Percentiles rank a stretch among this genome's conserved stretches.
phyloP scores from a whole-genome alignment of 768 basidiomycete species.

The Suillus luteus region DNA sequence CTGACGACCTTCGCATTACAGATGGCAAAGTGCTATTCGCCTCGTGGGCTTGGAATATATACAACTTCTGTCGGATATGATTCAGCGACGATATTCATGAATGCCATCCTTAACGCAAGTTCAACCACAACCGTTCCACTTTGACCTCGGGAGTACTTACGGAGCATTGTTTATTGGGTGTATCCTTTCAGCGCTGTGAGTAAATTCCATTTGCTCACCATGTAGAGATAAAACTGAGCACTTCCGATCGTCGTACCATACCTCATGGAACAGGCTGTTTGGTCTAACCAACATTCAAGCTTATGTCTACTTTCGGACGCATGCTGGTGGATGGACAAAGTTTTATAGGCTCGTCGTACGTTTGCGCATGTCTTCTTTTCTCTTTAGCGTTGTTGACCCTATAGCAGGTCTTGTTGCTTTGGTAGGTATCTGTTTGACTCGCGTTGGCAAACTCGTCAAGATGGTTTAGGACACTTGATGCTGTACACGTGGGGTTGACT shows the following conservation, averaged over 20 bases:
- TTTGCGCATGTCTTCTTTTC: background rate
- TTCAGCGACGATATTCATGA: background rate
- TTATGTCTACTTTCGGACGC: conserved; percentile 8
- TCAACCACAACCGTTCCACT: rapidly evolving
- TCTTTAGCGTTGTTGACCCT: background rate
- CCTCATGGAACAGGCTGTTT: conserved; percentile 7
- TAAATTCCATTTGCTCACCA: background rate
- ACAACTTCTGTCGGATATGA: background rate
- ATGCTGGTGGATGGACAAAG: background rate
- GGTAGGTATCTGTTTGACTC: conserved; percentile 8
- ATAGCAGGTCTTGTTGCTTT: conserved; percentile 12
- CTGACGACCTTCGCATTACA: background rate
- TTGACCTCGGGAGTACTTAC: background rate
- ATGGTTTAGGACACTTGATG: conserved; percentile 36
- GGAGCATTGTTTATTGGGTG: background rate
- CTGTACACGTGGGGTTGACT: conserved; percentile 35
- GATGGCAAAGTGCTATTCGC: background rate
- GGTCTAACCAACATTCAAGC: conserved; percentile 11
- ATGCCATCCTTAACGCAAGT: background rate
- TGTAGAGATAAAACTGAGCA: background rate
- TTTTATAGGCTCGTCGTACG: conserved; percentile 9
- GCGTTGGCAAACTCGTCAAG: background rate
- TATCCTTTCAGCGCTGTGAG: background rate
- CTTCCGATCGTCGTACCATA: background rate
- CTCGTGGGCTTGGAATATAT: background rate